phyloP scores from a whole-genome alignment of 225 moss, liverwort and hornwort species.

The Sphagnum tenellum region DNA sequence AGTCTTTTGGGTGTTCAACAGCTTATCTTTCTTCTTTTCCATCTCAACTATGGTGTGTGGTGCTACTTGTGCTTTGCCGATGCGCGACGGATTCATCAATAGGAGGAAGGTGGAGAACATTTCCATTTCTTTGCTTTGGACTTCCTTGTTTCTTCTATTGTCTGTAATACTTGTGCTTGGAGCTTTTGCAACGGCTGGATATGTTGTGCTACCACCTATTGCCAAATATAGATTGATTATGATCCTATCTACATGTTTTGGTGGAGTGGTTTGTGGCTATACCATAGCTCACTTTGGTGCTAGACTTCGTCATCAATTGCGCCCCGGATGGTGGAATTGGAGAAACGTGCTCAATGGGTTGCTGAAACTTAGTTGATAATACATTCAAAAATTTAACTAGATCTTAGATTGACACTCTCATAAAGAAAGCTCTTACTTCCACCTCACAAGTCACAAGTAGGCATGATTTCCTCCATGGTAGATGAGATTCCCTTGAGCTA shows the following conservation, averaged over 20 bases:
- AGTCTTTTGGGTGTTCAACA: constrained; percentile 39
- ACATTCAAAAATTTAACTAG: no score
- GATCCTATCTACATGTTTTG: constrained; percentile 21
- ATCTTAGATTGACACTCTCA: no score
- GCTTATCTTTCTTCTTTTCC: constrained; percentile 37
- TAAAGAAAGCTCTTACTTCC: no score
- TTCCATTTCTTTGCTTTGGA: constrained; percentile 26
- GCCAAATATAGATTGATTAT: constrained; percentile 18
- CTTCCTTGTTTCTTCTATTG: constrained; percentile 29
- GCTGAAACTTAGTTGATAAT: no score
- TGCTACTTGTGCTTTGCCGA: constrained; percentile 33
- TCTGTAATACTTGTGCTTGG: constrained; percentile 35
- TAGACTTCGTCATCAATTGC: constrained; percentile 29
- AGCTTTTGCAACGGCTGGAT: constrained; percentile 37
- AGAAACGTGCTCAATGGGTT: neutral
- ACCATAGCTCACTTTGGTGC: constrained; percentile 18
- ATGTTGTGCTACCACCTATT: constrained; percentile 34
- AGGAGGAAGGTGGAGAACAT: constrained; percentile 37
- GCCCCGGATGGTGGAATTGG: constrained; percentile 24
- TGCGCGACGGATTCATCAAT: constrained; percentile 31
- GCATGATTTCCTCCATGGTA: no score
- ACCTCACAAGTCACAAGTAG: no score
- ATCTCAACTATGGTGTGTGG: constrained; percentile 37
- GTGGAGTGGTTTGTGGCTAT: constrained; percentile 25
- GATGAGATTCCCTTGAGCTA: no score